A percentile compares a stretch with the other conserved stretches of the same genome.
Conservation (phyloP, 768 basidiomycete species). For the Pleurotus giganteus region DNA sequence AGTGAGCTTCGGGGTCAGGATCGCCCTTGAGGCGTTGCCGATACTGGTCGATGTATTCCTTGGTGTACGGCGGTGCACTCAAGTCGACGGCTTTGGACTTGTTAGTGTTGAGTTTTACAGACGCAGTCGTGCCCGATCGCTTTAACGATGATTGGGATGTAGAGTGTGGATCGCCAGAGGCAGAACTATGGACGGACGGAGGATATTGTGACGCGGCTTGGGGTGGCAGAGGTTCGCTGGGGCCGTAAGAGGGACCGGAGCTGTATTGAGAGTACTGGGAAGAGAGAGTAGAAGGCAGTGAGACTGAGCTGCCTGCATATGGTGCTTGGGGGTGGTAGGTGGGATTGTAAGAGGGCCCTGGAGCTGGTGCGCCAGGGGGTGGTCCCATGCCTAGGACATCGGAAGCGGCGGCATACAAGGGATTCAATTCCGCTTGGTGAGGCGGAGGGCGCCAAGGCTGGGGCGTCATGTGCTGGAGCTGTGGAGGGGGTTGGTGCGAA, state of each 20-base stretch:
- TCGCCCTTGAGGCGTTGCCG: constrained; percentile 96
- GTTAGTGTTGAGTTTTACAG: constrained; percentile 53
- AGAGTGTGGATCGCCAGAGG: constrained; percentile 42
- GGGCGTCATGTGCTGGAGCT: constrained; percentile 8
- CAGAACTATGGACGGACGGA: constrained; percentile 16
- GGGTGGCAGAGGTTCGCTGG: constrained; percentile 16
- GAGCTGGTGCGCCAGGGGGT: constrained; percentile 40
- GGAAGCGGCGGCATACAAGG: constrained; percentile 73
- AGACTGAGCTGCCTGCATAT: constrained; percentile 22
- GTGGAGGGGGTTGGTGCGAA: constrained; percentile 16
- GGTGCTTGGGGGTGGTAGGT: constrained; percentile 22
- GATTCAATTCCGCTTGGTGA: constrained; percentile 45
- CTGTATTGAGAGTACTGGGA: constrained; percentile 22
- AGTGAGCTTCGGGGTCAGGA: constrained; percentile 97
- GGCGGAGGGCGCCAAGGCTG: constrained; percentile 13
- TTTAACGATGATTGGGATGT: constrained; percentile 56
- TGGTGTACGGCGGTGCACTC: constrained; percentile 84
- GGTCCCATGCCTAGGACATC: constrained; percentile 78
- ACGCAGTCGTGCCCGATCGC: constrained; percentile 56
- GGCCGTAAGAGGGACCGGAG: constrained; percentile 11
- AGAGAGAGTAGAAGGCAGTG: constrained; percentile 26
- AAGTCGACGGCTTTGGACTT: constrained; percentile 84
- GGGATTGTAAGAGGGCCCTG: constrained; percentile 19
- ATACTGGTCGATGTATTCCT: constrained; percentile 97
- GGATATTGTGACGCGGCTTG: constrained; percentile 19